Conservation (phyloP, 2,329 filamentous ascomycete genomes). For the Aspergillus tubingensis region DNA sequence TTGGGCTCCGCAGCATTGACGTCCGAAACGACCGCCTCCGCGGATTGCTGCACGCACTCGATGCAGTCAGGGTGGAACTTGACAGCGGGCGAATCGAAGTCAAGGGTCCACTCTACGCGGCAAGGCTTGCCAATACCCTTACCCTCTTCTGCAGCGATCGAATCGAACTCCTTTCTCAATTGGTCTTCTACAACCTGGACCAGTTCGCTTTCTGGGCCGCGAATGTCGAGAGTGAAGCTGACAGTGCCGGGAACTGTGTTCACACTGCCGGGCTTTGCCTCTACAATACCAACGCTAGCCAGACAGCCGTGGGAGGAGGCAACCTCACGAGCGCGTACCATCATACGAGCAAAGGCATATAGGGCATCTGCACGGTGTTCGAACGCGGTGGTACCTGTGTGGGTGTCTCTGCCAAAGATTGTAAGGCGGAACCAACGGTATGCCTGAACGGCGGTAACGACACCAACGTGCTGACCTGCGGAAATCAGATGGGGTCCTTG, state of each 20-base stretch:
- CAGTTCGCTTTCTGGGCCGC: constrained; percentile 58
- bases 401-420: constrained; percentile 67
- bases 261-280: constrained; percentile 65
- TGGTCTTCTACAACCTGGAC: constrained; percentile 60
- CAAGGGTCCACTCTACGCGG: constrained; percentile 59
- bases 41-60: constrained; percentile 62
- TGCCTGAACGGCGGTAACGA: constrained; percentile 72
- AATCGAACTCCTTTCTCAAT: constrained; percentile 59
- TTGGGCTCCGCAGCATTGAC: constrained; percentile 40
- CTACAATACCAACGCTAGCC: constrained; percentile 70
- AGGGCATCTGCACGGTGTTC: constrained; percentile 67
- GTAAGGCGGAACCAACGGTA: constrained; percentile 73
- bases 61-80: constrained; percentile 70
- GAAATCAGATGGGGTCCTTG: constrained; percentile 75
- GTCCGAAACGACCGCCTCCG: constrained; percentile 59
- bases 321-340: constrained; percentile 64
- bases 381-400: constrained; percentile 75
- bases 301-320: constrained; percentile 63
- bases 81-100: constrained; percentile 62
- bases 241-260: constrained; percentile 73
- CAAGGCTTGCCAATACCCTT: constrained; percentile 55
- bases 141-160: constrained; percentile 60
- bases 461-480: constrained; percentile 63
- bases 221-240: constrained; percentile 68
- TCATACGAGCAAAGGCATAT: constrained; percentile 67